Percentiles rank a stretch among this genome's conserved stretches.
Evolutionary conservation across 345 rosid genomes (phyloP).

Genomic region (Eucalyptus caleyi): DNA sequence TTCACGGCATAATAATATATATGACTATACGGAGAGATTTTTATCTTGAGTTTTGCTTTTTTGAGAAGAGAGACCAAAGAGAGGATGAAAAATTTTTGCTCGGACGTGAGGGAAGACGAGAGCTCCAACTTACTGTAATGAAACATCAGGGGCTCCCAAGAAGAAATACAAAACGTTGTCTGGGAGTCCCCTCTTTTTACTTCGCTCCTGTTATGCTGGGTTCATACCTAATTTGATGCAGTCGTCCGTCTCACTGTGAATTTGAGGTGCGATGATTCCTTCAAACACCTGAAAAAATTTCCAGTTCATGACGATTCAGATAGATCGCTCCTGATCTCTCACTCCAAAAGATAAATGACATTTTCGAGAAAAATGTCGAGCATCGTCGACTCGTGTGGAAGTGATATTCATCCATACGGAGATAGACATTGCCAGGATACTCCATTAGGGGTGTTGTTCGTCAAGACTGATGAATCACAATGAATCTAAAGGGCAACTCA

Average conservation of each 20-base stretch:
- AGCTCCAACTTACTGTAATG: background rate
- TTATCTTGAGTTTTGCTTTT: background rate
- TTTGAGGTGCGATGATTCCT: background rate
- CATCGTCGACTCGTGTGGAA: background rate
- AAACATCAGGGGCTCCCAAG: background rate
- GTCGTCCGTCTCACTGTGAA: background rate
- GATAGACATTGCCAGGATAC: background rate
- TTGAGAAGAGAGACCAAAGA: background rate
- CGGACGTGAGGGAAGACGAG: background rate
- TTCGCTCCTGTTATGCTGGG: background rate
- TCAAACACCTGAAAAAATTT: background rate
- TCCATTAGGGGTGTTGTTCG: background rate
- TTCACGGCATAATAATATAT: background rate
- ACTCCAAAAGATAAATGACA: background rate
- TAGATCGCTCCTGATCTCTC: background rate
- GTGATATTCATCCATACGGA: background rate
- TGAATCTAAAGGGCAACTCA: no score
- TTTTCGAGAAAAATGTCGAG: background rate
- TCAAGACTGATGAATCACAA: background rate
- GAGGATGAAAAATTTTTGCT: background rate
- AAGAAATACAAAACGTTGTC: background rate
- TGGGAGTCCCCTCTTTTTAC: background rate
- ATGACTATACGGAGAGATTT: background rate
- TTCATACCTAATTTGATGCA: background rate
- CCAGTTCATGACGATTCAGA: background rate